Evolutionary conservation across 2,329 filamentous ascomycete genomes (phyloP), one percentile per base, ranked within the genome.

Genomic region (Fusarium sp.): DNA sequence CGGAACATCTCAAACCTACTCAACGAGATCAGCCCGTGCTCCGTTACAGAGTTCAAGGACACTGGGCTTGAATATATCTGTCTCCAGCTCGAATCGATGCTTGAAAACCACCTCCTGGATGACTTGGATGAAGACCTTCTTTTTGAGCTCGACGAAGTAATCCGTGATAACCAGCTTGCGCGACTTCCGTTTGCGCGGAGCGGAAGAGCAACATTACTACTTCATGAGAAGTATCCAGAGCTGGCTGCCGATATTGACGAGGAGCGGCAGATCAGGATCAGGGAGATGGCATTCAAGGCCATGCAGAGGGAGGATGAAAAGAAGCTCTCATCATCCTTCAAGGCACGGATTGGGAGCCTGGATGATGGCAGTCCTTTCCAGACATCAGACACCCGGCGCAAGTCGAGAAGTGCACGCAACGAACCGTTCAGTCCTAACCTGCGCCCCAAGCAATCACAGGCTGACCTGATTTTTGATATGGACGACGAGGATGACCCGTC

Each of bases 381-480:
- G 7, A 84, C 84, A 11, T 78, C 83, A 7, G 87, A 90, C 16
- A 87, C 82, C 29, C 86, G 87, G 64, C 84, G 84, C 61, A 89
- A 86, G 67, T 85, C 85, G 1, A 89, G 86, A 65, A 77, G 76
- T 7, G 78, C 78, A 22, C 84, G 82, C 16, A 91, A 91, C 72
- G 90, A 91, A 69, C 86, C 88, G 0, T 87, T 89, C 61, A 94
- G 91, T 65, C 94, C 95, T 1, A 86, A 85, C 20, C 85, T 97
- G 52, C 92, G 90, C 64, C 88, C 92, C 1, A 95, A 91, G 77
- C 88, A 88, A 22, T 95, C 93, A 0, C 85, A 88, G 1, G 88
- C 88, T 41, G 95, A 98, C 76, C 87, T 98, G 64, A 97, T 98
- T 82, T 98, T 98, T 80, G 91, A 94, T 74, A 98, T 98, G 95